phyloP scores from a whole-genome alignment of 2,329 filamentous ascomycete species.

The Cladosporium cucumerinum region DNA sequence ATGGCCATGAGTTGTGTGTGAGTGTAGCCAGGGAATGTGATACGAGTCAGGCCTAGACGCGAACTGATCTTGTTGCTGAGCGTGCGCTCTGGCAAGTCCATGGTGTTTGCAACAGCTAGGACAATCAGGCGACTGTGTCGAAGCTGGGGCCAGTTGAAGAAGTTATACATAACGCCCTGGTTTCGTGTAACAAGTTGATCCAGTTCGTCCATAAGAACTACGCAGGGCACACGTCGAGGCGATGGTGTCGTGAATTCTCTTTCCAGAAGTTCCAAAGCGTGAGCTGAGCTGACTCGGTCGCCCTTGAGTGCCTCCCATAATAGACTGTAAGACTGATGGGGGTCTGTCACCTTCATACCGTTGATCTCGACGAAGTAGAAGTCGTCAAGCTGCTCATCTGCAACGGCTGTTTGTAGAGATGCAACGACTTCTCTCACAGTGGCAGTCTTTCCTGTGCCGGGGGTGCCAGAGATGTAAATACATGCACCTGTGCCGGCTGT shows the following conservation, averaged over 20 bases:
- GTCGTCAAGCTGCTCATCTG: slow-evolving; percentile 88
- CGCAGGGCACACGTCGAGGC: slow-evolving; percentile 86
- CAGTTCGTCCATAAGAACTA: slow-evolving; percentile 97
- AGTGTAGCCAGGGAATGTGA: slow-evolving; percentile 95
- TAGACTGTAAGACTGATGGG: slow-evolving; percentile 90
- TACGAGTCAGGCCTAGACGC: slow-evolving; percentile 76
- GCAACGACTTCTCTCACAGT: slow-evolving; percentile 94
- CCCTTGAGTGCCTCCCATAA: slow-evolving; percentile 95
- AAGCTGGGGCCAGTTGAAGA: slow-evolving; percentile 97
- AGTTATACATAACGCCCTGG: slow-evolving; percentile 99
- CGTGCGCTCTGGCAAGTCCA: slow-evolving; percentile 95
- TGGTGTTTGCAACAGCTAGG: slow-evolving; percentile 95
- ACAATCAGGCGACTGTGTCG: slow-evolving; percentile 92
- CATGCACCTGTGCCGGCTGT: slow-evolving; percentile 89
- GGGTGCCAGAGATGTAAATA: slow-evolving; percentile 98
- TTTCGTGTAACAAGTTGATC: slow-evolving; percentile 97
- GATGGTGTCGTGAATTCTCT: slow-evolving; percentile 89
- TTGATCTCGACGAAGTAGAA: slow-evolving; percentile 99
- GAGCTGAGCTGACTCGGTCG: slow-evolving; percentile 84
- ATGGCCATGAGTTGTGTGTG: slow-evolving; percentile 97
- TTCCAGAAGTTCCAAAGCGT: slow-evolving; percentile 86
- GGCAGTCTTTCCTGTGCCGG: slow-evolving; percentile 94
- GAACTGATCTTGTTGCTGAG: slow-evolving; percentile 98
- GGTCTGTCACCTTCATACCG: slow-evolving; percentile 98
- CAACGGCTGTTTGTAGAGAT: slow-evolving; percentile 81